A percentile compares a stretch with the other conserved stretches of the same genome.
These are phyloP conservation scores for Aquilaria malaccensis DNA, from an alignment of 345 rosid species.

Conservation along the genomic window DNA sequence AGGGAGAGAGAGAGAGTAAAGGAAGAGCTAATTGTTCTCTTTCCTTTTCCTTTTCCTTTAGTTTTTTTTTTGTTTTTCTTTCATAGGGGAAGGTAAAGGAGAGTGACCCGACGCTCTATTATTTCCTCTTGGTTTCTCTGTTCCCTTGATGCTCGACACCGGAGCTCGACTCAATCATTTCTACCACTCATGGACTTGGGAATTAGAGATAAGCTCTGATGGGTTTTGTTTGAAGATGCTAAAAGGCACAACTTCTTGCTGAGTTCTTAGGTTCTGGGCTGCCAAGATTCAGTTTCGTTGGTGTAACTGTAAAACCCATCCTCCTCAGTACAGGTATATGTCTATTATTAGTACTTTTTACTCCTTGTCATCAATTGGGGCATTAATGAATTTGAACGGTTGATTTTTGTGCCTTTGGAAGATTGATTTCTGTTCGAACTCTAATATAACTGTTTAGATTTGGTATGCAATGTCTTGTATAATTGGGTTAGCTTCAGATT, in stretches of 20 bases:
- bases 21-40: slow-evolving; percentile 17
- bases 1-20: slow-evolving; percentile 24
- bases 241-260: slow-evolving; percentile 13
- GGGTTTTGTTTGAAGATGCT: slow-evolving; percentile 19
- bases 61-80: neutral
- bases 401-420: too few relatives aligned
- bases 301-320: neutral
- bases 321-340: too few relatives aligned
- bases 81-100: neutral
- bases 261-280: slow-evolving; percentile 21
- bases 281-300: slow-evolving; percentile 20
- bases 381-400: too few relatives aligned
- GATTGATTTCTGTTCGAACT: too few relatives aligned
- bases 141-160: slow-evolving; percentile 65
- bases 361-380: too few relatives aligned
- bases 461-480: too few relatives aligned
- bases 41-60: slow-evolving; percentile 22
- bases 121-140: slow-evolving; percentile 20
- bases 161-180: slow-evolving; percentile 40
- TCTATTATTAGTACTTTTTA: too few relatives aligned
- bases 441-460: too few relatives aligned
- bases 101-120: slow-evolving; percentile 19
- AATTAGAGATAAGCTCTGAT: slow-evolving; percentile 22
- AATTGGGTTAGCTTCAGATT: too few relatives aligned
- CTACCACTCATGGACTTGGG: slow-evolving; percentile 20